Evolutionary conservation across 352 stramenopile genomes (phyloP), one percentile per base, ranked within the genome.

Genomic region (Stephanocyclus meneghinianus): DNA sequence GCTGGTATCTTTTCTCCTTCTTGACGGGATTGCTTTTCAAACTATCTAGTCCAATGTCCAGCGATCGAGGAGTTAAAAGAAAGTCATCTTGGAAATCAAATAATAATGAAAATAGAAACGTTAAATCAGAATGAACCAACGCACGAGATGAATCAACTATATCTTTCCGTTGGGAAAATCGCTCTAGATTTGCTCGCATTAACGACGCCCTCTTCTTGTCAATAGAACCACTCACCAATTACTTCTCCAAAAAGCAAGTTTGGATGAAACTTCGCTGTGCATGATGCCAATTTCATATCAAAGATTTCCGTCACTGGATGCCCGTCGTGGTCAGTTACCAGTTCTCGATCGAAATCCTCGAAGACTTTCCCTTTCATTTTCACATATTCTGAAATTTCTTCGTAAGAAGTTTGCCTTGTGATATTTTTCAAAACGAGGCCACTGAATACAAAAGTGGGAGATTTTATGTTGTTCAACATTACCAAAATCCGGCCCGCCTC

Each of bases 221-320:
- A 6, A 4, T 53, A 11, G 13, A 21, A 15, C 4, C 50, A 42
- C 53, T 62, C 53, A 62, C 53, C 53, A 29, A 84, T 74, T 2
- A 84, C 60, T 71, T 84, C 61, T 10, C 82, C 82, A 55, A 88
- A 81, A 66, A 74, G 40, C 13, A 88, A 76, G 10, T 10, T 26
- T 51, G 82, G 78, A 55, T 75, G 70, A 35, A 88, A 87, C 29
- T 77, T 76, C 9, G 66, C 53, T 45, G 53, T 71, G 18, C 60
- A 77, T 8, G 51, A 71, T 42, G 29, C 66, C 3, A 87, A 61
- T 47, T 71, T 76, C 30, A 87, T 44, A 37, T 87, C 71, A 70
- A 87, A 87, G 35, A 80, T 79, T 18, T 87, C 80, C 26, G 84
- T 87, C 62, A 79, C 53, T 42, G 80, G 80, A 68, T 84, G 45